phyloP scores from a whole-genome alignment of 1,139 yeast genomes.

The Candida tetrigidarum region DNA sequence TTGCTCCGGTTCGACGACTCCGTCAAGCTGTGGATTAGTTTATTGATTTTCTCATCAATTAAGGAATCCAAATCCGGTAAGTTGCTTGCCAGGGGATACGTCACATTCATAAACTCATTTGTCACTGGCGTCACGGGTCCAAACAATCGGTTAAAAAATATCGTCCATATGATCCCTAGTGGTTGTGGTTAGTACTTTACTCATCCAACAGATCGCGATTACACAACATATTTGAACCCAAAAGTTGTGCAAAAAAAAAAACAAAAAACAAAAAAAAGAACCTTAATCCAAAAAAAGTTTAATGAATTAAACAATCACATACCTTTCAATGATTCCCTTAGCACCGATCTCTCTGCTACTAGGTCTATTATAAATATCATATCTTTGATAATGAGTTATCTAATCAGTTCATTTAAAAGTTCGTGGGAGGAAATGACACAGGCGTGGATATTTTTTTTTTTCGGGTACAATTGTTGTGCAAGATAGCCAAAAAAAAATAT shows the following conservation, averaged over 20 bases:
- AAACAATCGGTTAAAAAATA: conserved; percentile 71
- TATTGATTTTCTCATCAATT: conserved; percentile 46
- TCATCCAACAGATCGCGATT: neutral
- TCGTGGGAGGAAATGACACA: neutral
- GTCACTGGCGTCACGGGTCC: conserved; percentile 66
- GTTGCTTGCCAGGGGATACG: conserved; percentile 49
- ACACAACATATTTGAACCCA: neutral
- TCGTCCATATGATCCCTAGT: conserved; percentile 65
- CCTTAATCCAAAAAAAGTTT: too few species aligned
- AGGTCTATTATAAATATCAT: conserved; percentile 46
- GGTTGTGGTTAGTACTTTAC: conserved; percentile 21
- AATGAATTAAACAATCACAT: too few species aligned
- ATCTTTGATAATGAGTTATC: neutral
- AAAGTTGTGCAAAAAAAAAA: neutral
- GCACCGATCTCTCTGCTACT: conserved; percentile 47
- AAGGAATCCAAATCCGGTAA: conserved; percentile 48
- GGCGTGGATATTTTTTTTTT: neutral
- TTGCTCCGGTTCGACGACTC: conserved; percentile 6
- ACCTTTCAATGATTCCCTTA: conserved; percentile 51
- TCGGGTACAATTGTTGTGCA: neutral
- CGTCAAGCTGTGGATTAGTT: conserved; percentile 26
- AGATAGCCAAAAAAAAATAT: neutral
- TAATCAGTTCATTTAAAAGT: too few species aligned
- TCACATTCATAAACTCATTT: conserved; percentile 44
- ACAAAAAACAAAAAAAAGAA: too few species aligned